Evolutionary conservation across 192 early-diverging fungal genomes (phyloP), one percentile per base, ranked within the genome.

Genomic region (Coemansia sp.): DNA sequence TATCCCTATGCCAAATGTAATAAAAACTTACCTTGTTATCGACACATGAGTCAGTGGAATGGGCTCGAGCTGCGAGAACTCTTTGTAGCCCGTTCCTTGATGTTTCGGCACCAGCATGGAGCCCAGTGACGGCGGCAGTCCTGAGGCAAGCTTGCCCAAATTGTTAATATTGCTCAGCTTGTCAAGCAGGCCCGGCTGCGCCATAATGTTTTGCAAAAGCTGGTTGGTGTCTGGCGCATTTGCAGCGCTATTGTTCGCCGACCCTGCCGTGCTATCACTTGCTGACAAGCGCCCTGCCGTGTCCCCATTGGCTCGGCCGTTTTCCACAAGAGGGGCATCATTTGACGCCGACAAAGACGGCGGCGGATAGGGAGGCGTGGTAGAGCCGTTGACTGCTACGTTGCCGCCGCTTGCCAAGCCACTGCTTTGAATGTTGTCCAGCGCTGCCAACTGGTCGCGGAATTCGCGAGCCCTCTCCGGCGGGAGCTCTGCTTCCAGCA

Each of bases 1-100:
- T 22, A 49, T 49, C 48, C 19, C 48, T 49, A 17, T 21, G 17
- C 17, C 19, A 15, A 49, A 49, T 17, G 19, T 22, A 19, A 15
- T 19, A 55, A 12, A 57, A 32, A 65, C 76, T 70, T 79, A 79
- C 76, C 67, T 79, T 54, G 67, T 17, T 38, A 79, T 70, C 11
- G 76, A 79, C 32, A 56, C 67, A 15, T 73, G 53, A 1, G 67
- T 67, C 61, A 79, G 48, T 15, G 70, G 67, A 38, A 79, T 67
- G 35, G 76, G 76, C 39, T 79, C 76, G 23, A 73, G 39, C 67
- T 69, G 67, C 45, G 67, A 45, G 48, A 73, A 69, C 9, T 60
- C 29, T 17, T 56, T 65, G 39, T 71, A 72, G 5, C 48, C 61
- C 1, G 43, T 32, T 24, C 66, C 21, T 52, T 66, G 70, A 2